A percentile compares a stretch with the other conserved stretches of the same genome.
Conservation (phyloP, 2,329 filamentous ascomycete genomes). For the Neofusicoccum sp. region DNA sequence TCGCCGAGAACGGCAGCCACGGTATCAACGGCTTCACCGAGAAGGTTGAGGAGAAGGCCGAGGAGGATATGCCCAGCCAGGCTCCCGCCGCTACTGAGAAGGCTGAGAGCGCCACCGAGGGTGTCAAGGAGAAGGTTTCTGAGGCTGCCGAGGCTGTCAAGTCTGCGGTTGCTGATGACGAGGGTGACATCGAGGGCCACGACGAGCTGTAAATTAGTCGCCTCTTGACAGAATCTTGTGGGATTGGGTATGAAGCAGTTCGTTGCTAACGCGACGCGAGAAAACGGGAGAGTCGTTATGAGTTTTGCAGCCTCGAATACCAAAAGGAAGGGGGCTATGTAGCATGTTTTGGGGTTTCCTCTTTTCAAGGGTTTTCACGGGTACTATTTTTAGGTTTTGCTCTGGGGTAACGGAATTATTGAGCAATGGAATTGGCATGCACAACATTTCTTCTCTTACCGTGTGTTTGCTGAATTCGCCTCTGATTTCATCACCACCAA, state of each 20-base stretch:
- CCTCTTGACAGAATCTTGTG: background rate
- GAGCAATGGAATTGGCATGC: background rate
- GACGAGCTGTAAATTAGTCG: constrained; percentile 71
- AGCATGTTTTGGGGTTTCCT: background rate
- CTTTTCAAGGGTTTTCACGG: background rate
- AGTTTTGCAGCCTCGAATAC: constrained; percentile 13
- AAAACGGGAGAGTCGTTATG: background rate
- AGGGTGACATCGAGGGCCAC: constrained; percentile 49
- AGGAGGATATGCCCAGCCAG: constrained; percentile 49
- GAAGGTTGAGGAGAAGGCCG: constrained; percentile 58
- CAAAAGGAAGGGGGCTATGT: constrained; percentile 1
- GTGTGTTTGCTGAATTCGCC: background rate
- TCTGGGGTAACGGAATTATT: background rate
- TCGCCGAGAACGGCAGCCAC: constrained; percentile 94
- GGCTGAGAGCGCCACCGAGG: constrained; percentile 41
- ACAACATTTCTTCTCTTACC: background rate
- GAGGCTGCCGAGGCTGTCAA: constrained; percentile 38
- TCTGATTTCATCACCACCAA: background rate
- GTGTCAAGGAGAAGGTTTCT: constrained; percentile 30
- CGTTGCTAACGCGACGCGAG: constrained; percentile 5
- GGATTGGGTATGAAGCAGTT: background rate
- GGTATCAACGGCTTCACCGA: constrained; percentile 68
- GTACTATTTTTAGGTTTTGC: background rate
- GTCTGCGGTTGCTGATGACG: constrained; percentile 32
- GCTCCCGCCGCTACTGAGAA: constrained; percentile 47